Conservation (phyloP, 1,284 basidiomycete species). For the Microbotryum intermedium region DNA sequence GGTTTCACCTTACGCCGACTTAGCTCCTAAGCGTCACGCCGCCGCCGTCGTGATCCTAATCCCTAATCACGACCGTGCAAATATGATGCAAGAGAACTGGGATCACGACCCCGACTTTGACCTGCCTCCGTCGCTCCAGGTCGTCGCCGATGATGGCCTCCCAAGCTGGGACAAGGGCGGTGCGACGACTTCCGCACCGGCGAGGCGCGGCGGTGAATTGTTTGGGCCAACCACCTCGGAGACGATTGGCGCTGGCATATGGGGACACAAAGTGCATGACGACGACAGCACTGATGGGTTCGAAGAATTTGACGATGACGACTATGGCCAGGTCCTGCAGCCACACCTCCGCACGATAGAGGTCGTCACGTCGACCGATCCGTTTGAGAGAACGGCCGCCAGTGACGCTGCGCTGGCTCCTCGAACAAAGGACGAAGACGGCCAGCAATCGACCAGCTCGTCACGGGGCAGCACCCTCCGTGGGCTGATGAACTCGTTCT, state of each 20-base stretch:
- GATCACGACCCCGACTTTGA: constrained; percentile 15
- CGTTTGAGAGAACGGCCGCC: not conserved
- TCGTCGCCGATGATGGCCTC: not conserved
- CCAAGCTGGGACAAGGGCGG: not conserved
- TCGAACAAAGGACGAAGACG: constrained; percentile 5
- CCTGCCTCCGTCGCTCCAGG: not conserved
- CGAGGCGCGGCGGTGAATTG: not conserved
- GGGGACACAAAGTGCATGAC: not conserved
- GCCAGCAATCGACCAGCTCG: constrained; percentile 9
- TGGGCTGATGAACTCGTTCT: constrained; percentile 1
- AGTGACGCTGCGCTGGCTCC: not conserved
- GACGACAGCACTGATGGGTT: not conserved
- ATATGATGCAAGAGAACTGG: constrained; percentile 9
- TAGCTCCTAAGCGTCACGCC: too few relatives aligned
- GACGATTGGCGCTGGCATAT: too few relatives aligned
- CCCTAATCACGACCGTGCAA: too few relatives aligned
- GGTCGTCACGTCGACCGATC: not conserved
- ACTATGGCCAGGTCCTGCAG: not conserved
- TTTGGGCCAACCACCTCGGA: too few relatives aligned
- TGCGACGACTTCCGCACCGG: not conserved
- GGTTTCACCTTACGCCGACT: too few relatives aligned
- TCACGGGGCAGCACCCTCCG: constrained; percentile 4
- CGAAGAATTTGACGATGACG: constrained; percentile 1
- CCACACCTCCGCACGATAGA: not conserved
- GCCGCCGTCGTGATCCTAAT: too few relatives aligned